Evolutionary conservation across 176 grass and related monocot species (phyloP).

Genomic region (Hordeum marinum): DNA sequence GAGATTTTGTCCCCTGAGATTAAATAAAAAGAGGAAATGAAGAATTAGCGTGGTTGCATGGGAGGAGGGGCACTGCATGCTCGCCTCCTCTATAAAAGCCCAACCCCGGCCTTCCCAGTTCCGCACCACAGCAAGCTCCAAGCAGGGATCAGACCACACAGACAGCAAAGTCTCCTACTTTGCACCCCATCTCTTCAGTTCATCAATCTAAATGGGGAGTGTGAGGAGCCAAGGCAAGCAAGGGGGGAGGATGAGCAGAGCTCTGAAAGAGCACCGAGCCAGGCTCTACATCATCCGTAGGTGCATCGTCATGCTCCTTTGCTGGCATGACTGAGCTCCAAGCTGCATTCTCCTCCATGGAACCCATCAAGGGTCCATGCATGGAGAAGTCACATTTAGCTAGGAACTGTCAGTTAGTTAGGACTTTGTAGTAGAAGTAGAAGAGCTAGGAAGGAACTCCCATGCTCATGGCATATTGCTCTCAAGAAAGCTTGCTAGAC

Average conservation of each 20-base stretch:
- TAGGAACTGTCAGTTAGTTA: conserved; percentile 26
- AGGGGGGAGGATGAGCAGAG: conserved; percentile 44
- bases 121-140: conserved; percentile 30
- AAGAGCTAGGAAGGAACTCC: conserved; percentile 17
- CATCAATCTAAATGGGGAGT: conserved; percentile 34
- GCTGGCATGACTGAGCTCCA: conserved; percentile 55
- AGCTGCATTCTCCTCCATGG: conserved; percentile 14
- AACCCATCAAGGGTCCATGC: conserved; percentile 13
- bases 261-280: conserved; percentile 55
- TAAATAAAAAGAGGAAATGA: not conserved
- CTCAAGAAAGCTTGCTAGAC: conserved; percentile 15
- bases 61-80: conserved; percentile 27
- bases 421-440: not conserved
- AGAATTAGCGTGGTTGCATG: conserved; percentile 34
- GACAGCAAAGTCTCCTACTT: conserved; percentile 1
- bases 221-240: conserved; percentile 43
- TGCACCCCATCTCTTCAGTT: conserved; percentile 6
- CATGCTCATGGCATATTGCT: conserved; percentile 14
- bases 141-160: conserved; percentile 17
- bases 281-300: conserved; percentile 66
- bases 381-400: conserved; percentile 20
- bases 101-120: not conserved
- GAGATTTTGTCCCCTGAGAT: conserved; percentile 46
- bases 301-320: conserved; percentile 76
- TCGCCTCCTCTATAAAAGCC: conserved; percentile 46